Base-by-base conservation (phyloP, 768 basidiomycete species). In the Cyathus striatus region DNA sequence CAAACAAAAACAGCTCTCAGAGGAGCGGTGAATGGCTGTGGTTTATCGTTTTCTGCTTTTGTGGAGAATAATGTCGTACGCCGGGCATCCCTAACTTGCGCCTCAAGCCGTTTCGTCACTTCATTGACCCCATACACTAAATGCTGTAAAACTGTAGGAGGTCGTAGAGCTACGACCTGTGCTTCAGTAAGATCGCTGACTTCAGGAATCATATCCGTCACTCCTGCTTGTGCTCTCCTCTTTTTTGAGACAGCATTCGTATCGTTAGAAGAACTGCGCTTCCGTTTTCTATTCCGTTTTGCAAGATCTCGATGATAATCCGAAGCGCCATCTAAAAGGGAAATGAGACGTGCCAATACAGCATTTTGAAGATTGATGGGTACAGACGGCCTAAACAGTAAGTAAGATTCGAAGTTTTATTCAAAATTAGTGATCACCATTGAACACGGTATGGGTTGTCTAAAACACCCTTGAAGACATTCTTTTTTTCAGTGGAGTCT, bases 41-140 rank as follows among this genome's bases (percentile, higher is more conserved):
- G 27, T 27, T 56, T 36, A 23, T 43, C 41, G 22, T 44, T 21
- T 24, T 48, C 44, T 23, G 48, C 30, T 33, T 53, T 47, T 45
- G n/a, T n/a, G n/a, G n/a, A 51, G 59, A 57, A 61, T 46, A 23
- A n/a, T n/a, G 50, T 49, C 40, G 50, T 59, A 43, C 46, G 52
- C 46, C 57, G 66, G 42, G 56, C 51, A 39, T 48, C 45, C 14
- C 58, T 61, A 13, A 76, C 64, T 51, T 86, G 79, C 2, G 38
- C 49, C 59, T 94, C 90, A 10, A 94, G 69, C 22, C 69, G 67
- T 57, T 77, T 83, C 1, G 90, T 90, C 12, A 92, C 85, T 52
- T 79, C 68, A 53, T 92, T 93, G 47, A 92, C 83, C n/a, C 90
- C 90, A 37, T 82, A 55, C 7, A 68, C 58, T 24, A 84, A 45